Evolutionary conservation across 208 protist species (phyloP).

Genomic region (Crithidia thermophila): DNA sequence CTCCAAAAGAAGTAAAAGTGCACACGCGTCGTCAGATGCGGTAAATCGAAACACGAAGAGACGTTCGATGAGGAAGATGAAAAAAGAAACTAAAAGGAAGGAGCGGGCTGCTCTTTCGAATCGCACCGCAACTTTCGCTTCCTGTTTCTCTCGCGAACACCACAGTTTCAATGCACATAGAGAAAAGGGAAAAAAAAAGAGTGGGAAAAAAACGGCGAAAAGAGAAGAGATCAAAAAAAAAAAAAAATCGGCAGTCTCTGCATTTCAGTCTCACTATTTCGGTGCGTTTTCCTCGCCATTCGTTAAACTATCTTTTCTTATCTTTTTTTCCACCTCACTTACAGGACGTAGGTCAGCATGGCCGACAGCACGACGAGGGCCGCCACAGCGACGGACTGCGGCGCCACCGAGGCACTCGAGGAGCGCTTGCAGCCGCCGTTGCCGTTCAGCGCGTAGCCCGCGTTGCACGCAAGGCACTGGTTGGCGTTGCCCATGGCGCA

Average conservation of each 20-base stretch:
- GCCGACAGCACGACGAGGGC: constrained; percentile 5
- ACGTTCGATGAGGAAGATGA: neutral
- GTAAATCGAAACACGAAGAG: neutral
- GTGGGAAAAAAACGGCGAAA: neutral
- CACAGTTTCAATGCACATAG: neutral
- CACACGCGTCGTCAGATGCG: no score
- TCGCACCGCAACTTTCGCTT: no score
- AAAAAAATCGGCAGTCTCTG: no score
- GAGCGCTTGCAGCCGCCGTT: neutral
- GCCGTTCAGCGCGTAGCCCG: constrained; percentile 18
- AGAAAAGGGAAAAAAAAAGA: constrained; percentile 4
- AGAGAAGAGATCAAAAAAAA: neutral
- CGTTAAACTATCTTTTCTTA: neutral
- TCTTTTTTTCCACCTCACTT: neutral
- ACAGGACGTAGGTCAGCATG: constrained; percentile 20
- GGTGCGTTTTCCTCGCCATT: no score
- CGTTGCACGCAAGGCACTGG: constrained; percentile 17
- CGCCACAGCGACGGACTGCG: constrained; percentile 10
- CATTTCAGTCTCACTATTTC: no score
- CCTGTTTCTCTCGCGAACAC: no score
- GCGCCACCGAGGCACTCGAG: constrained; percentile 6
- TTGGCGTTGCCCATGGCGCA: constrained; percentile 13
- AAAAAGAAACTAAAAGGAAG: neutral
- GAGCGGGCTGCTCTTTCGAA: no score
- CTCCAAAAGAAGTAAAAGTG: no score